Base-by-base conservation (phyloP, 1,284 basidiomycete species). In the Prillingera fragicola region DNA sequence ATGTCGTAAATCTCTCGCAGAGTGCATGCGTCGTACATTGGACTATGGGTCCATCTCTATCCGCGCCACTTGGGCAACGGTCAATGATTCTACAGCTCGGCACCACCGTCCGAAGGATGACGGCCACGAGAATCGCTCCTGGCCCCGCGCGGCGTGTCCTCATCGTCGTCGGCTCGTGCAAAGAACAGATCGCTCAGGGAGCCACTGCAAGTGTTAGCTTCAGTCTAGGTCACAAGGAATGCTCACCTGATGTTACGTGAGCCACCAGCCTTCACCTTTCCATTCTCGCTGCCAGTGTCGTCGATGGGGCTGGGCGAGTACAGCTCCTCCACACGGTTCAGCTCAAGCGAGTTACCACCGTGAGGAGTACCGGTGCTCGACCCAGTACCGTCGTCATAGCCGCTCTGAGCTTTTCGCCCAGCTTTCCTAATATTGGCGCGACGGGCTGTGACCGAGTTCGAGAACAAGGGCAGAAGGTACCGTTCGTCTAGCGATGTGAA, bases 401-500 rank as follows among this genome's bases (percentile, higher is more conserved):
- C 47, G 44, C 60, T 55, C 19, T 59, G 55, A 26, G 45, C 44
- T 33, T 28, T 39, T 27, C 53, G 48, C 24, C 80, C 75, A 3
- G 82, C 83, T 47, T 81, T 78, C 31, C 84, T 80, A 1, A 86
- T 86, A 55, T 90, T 83, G 75, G 89, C 89, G 43, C 85, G 83
- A 53, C 88, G 77, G 48, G 85, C 87, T 12, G 89, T 88, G 0
- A 89, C 91, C 8, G 85, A 85, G 67, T 97, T 97, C 45, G 87
- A 90, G 73, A 98, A 98, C 31, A 96, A 74, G 13, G 94, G 95
- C 3, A 97, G 71, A 14, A 98, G 76, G 67, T 96, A 98, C 48
- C 90, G 79, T 70, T 98, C 90, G 70, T 98, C 94, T 34, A 98
- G 74, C 24, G 84, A 78, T 56, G 91, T 91, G 80, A 98, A 98